Evolutionary conservation across 371 early-diverging fungal species (phyloP).

Genomic region (Cokeromyces recurvatus): DNA sequence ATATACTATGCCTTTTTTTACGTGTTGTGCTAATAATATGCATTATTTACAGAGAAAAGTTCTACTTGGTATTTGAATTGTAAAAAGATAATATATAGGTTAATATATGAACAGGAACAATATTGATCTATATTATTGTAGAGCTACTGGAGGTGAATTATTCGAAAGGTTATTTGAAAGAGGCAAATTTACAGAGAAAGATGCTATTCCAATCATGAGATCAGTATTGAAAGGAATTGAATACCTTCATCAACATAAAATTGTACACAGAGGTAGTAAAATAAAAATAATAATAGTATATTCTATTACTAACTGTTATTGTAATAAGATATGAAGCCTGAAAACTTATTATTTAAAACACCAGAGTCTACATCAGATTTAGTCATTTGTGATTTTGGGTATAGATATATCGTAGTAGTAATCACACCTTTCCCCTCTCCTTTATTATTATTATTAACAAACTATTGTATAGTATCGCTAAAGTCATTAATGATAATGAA

Average conservation of each 20-base stretch:
- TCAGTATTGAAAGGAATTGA: constrained; percentile 58
- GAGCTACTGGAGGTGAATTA: constrained; percentile 83
- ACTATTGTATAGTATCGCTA: constrained; percentile 46
- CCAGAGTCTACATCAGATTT: constrained; percentile 53
- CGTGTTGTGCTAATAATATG: too few species aligned
- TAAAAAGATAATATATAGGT: too few species aligned
- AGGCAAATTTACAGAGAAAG: constrained; percentile 84
- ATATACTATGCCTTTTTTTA: neutral
- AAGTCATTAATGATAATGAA: constrained; percentile 36
- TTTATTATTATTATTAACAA: too few species aligned
- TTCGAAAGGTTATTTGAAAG: constrained; percentile 82
- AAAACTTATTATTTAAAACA: constrained; percentile 70
- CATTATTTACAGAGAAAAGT: constrained; percentile 50
- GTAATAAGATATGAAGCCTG: constrained; percentile 68
- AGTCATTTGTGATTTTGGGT: constrained; percentile 66
- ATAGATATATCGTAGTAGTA: too few species aligned
- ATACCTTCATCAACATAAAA: constrained; percentile 63
- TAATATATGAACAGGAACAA: too few species aligned
- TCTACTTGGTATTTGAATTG: constrained; percentile 87
- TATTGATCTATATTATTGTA: too few species aligned
- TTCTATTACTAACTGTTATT: neutral
- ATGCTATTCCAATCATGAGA: constrained; percentile 68
- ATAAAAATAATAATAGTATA: neutral
- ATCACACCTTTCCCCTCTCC: too few species aligned
- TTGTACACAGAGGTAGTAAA: constrained; percentile 60